Percentiles rank a stretch among this genome's conserved stretches.
Evolutionary conservation across 1,284 basidiomycete genomes (phyloP).

Genomic region (Rhodotorula sp.): DNA sequence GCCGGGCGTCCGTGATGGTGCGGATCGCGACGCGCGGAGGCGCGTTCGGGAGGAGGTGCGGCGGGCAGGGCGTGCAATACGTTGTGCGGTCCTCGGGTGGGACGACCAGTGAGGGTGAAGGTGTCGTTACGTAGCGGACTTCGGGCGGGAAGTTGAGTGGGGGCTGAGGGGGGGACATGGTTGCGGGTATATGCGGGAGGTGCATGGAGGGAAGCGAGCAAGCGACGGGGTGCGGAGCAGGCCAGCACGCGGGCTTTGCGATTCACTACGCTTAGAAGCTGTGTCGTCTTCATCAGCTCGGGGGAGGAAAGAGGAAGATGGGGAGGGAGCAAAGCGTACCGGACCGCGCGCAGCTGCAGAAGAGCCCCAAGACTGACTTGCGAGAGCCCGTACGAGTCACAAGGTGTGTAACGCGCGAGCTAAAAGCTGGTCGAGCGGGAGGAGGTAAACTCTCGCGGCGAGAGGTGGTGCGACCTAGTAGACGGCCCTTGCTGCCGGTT

Average conservation of each 20-base stretch:
- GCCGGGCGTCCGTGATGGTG: slow-evolving; percentile 51
- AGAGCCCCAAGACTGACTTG: too few species aligned
- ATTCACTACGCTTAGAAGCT: too few species aligned
- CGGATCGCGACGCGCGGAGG: slow-evolving; percentile 47
- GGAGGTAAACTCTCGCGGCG: too few species aligned
- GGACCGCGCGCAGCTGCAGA: neutral
- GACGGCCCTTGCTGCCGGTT: too few species aligned
- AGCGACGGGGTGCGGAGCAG: too few species aligned
- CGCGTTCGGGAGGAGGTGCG: slow-evolving; percentile 19
- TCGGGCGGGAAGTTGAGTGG: slow-evolving; percentile 10
- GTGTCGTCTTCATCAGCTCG: neutral
- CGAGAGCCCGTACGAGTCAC: too few species aligned
- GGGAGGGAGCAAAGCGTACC: neutral
- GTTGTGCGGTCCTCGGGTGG: neutral
- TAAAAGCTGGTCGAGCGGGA: too few species aligned
- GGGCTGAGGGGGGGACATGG: neutral
- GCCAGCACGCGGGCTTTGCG: too few species aligned
- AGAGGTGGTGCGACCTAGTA: too few species aligned
- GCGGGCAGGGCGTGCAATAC: slow-evolving; percentile 23
- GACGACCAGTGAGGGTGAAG: slow-evolving; percentile 11
- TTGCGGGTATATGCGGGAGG: too few species aligned
- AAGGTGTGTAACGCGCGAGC: too few species aligned
- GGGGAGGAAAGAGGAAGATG: neutral
- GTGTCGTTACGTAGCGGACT: slow-evolving; percentile 14
- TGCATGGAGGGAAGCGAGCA: too few species aligned